Base-by-base conservation (phyloP, 2,329 filamentous ascomycete genomes). In the Cordyceps farinosa region DNA sequence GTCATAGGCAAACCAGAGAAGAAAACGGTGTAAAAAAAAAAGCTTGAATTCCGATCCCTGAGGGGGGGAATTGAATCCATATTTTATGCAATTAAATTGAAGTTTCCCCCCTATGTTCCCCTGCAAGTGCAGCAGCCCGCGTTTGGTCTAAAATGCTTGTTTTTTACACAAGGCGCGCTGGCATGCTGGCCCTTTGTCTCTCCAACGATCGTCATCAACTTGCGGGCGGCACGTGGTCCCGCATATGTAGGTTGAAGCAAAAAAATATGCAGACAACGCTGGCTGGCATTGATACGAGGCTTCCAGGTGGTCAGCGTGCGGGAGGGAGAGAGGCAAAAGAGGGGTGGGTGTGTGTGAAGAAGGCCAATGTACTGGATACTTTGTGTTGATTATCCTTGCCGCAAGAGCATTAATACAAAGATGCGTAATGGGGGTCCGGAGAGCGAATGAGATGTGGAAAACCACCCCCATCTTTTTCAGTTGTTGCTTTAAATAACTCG, bases 401-500 rank as follows among this genome's bases (percentile, higher is more conserved):
- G 27, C 10, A 30, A 48, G 44, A 38, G 44, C 32, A 50, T 15
- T 11, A 10, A 17, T 40, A 13, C n/a, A 32, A 15, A 30, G 8
- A 36, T 36, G 22, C 17, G 30, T 8, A 5, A 30, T 17, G 30
- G 4, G 30, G 30, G 22, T 22, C 22, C 22, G 11, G 29, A 5
- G 48, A 51, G n/a, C 17, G 34, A 38, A 38, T 38, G 32, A 29
- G 56, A 59, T 59, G 13, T 50, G 54, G 7, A 47, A 44, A 47
- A 5, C 17, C 22, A 22, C 22, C 22, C 22, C 38, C 17, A 22
- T 45, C 9, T n/a, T 27, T 27, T n/a, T 32, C 13, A 15, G 22
- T 22, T 38, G 56, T 38, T 59, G 2, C 27, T 59, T 48, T 58
- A 38, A 58, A 58, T 58, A 58, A 48, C 44, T 29, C 55, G 55